Percentiles rank a stretch among this genome's conserved stretches.
These are phyloP conservation scores for Hypoxylon sp. DNA, from an alignment of 2,329 filamentous ascomycete genomes.

Conservation along the genomic window DNA sequence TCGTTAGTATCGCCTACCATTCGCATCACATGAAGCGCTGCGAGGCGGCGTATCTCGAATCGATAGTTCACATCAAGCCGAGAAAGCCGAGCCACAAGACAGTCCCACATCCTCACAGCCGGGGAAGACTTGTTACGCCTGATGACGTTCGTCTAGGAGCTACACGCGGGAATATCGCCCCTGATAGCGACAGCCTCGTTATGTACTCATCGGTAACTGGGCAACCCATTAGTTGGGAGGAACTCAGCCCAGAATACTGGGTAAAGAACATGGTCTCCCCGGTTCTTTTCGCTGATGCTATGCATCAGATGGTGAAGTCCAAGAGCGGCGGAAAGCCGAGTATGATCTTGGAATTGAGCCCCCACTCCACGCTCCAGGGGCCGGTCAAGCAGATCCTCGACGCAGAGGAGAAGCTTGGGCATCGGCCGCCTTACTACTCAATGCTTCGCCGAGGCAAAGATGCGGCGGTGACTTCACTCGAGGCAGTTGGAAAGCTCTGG, in stretches of 20 bases:
- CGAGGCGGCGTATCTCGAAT: conserved; percentile 46
- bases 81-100: conserved; percentile 30
- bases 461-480: conserved; percentile 39
- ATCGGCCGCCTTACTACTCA: conserved; percentile 41
- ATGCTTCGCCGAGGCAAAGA: conserved; percentile 39
- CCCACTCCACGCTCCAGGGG: conserved; percentile 46
- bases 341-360: conserved; percentile 48
- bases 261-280: conserved; percentile 47
- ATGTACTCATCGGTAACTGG: conserved; percentile 50
- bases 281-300: conserved; percentile 46
- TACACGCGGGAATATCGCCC: conserved; percentile 10
- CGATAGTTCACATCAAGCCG: conserved; percentile 43
- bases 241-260: conserved; percentile 47
- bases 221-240: conserved; percentile 32
- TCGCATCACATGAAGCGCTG: conserved; percentile 55
- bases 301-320: conserved; percentile 34
- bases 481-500: conserved; percentile 45
- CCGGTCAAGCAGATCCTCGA: conserved; percentile 50
- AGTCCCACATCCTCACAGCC: conserved; percentile 33
- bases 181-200: conserved; percentile 17
- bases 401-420: conserved; percentile 29
- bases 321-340: conserved; percentile 32
- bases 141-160: conserved; percentile 15
- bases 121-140: conserved; percentile 26
- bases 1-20: conserved; percentile 49